These are phyloP conservation scores for Macroventuria anomochaeta DNA, from an alignment of 2,329 filamentous ascomycete species.

Conservation along the genomic window DNA sequence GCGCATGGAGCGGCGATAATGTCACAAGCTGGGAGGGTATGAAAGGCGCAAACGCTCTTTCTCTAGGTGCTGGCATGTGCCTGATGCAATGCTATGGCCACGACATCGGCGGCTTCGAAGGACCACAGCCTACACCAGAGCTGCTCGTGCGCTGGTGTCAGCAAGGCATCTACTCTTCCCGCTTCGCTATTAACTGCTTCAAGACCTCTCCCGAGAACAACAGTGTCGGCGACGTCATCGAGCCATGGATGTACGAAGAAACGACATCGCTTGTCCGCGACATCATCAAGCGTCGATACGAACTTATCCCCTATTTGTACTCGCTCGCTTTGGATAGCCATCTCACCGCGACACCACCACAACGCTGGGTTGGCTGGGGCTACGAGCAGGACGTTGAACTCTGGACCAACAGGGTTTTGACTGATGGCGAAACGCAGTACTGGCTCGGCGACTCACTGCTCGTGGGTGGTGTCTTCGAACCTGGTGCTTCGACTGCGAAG, in stretches of 20 bases:
- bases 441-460: slow-evolving; percentile 73
- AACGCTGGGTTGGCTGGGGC: slow-evolving; percentile 76
- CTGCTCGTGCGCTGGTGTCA: slow-evolving; percentile 76
- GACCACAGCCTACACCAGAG: slow-evolving; percentile 73
- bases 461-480: slow-evolving; percentile 71
- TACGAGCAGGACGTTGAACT: slow-evolving; percentile 71
- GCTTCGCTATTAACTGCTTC: slow-evolving; percentile 80
- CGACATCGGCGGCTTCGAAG: slow-evolving; percentile 78
- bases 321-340: slow-evolving; percentile 69
- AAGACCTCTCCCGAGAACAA: slow-evolving; percentile 73
- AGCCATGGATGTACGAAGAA: slow-evolving; percentile 78
- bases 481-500: slow-evolving; percentile 60
- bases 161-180: slow-evolving; percentile 70
- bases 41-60: slow-evolving; percentile 73
- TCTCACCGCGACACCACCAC: slow-evolving; percentile 65
- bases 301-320: slow-evolving; percentile 75
- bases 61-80: slow-evolving; percentile 71
- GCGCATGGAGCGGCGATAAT: slow-evolving; percentile 78
- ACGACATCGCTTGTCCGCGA: slow-evolving; percentile 67
- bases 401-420: slow-evolving; percentile 64
- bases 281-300: slow-evolving; percentile 73
- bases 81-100: slow-evolving; percentile 74
- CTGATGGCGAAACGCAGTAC: slow-evolving; percentile 72
- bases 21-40: slow-evolving; percentile 76
- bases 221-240: slow-evolving; percentile 73